Conservation (phyloP, 805 yeast species). For the Candida koratica region DNA sequence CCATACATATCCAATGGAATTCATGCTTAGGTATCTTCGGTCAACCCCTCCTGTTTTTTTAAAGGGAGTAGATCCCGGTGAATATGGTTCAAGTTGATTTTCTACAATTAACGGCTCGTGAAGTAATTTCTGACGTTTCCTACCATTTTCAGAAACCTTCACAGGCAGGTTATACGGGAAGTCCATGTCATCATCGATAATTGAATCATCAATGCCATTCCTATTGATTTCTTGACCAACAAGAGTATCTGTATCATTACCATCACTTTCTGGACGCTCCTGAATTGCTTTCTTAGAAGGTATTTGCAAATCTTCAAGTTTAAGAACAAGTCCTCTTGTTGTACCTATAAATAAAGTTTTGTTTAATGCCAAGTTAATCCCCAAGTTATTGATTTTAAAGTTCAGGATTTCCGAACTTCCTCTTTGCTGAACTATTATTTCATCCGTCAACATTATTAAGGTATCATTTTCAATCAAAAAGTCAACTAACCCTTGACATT, state of each 20-base stretch:
- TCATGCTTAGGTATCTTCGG: conserved; percentile 77
- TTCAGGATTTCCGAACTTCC: conserved; percentile 23
- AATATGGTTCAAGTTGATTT: conserved; percentile 54
- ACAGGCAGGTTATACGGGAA: conserved; percentile 24
- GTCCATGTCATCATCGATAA: conserved; percentile 35
- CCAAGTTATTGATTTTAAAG: conserved; percentile 23
- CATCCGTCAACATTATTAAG: conserved; percentile 55
- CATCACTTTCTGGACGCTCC: conserved; percentile 16
- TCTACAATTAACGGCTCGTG: background rate
- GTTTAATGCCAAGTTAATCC: conserved; percentile 29
- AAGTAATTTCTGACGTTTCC: conserved; percentile 23
- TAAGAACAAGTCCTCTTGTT: conserved; percentile 36
- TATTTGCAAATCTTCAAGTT: conserved; percentile 8
- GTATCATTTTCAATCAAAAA: conserved; percentile 58
- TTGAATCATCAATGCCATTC: conserved; percentile 16
- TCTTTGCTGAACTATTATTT: conserved; percentile 48
- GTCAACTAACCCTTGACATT: conserved; percentile 37
- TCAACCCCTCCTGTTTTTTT: conserved; percentile 32
- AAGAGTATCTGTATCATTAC: conserved; percentile 12
- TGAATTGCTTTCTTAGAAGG: conserved; percentile 13
- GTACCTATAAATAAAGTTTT: conserved; percentile 40
- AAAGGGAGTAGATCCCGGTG: conserved; percentile 81
- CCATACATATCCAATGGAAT: conserved; percentile 77
- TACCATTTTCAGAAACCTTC: conserved; percentile 13
- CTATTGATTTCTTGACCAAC: conserved; percentile 5